phyloP scores from a whole-genome alignment of 805 yeast genomes.

The Torulaspora quercuum region DNA sequence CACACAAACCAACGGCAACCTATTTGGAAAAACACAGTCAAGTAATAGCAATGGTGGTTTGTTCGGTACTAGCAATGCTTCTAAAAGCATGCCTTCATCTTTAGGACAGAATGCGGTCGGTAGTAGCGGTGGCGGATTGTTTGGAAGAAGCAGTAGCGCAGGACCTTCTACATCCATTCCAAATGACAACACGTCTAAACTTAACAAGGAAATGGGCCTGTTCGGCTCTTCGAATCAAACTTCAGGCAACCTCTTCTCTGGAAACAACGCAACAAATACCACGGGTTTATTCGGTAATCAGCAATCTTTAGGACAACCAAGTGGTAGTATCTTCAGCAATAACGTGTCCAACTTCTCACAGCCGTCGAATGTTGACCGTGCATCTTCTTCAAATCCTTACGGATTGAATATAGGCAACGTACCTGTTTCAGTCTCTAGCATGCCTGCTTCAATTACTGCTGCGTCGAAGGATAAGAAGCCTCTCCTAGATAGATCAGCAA shows the following conservation, averaged over 20 bases:
- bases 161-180: constrained; percentile 5
- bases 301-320: constrained; percentile 17
- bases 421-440: constrained; percentile 33
- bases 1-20: constrained; percentile 8
- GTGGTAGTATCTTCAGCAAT: constrained; percentile 24
- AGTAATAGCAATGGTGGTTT: constrained; percentile 8
- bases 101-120: constrained; percentile 10
- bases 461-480: constrained; percentile 23
- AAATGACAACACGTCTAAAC: constrained; percentile 3
- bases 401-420: constrained; percentile 33
- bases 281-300: constrained; percentile 25
- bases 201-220: constrained; percentile 1
- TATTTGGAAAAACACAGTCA: constrained; percentile 5
- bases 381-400: constrained; percentile 26
- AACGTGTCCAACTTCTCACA: not conserved
- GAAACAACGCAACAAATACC: constrained; percentile 14
- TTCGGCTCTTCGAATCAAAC: constrained; percentile 1
- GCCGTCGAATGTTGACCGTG: constrained; percentile 4
- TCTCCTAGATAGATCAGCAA: constrained; percentile 3
- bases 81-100: constrained; percentile 6
- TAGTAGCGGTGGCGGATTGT: constrained; percentile 30
- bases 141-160: constrained; percentile 21
- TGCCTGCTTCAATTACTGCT: constrained; percentile 41
- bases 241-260: constrained; percentile 27
- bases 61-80: constrained; percentile 11